phyloP scores from a whole-genome alignment of 2,329 filamentous ascomycete species.

The Trichoderma oligosporum region DNA sequence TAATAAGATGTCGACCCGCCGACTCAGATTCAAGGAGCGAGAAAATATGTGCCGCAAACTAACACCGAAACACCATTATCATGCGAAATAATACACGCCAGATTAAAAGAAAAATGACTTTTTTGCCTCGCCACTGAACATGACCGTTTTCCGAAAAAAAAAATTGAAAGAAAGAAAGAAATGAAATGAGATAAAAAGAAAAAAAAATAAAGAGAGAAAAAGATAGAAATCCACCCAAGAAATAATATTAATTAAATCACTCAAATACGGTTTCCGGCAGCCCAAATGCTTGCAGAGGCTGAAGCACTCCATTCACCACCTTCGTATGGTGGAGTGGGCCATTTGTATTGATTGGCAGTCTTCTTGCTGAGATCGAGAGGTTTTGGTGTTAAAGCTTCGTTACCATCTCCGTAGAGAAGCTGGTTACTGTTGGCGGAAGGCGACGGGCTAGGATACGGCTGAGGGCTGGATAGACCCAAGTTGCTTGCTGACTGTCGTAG shows the following conservation, averaged over 20 bases:
- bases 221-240: not conserved
- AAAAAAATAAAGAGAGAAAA: constrained; percentile 12
- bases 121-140: constrained; percentile 23
- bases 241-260: constrained; percentile 5
- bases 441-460: constrained; percentile 63
- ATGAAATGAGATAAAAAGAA: constrained; percentile 16
- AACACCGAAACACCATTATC: constrained; percentile 23
- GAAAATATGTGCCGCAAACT: constrained; percentile 20
- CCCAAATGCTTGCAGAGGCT: constrained; percentile 76
- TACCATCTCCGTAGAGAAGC: constrained; percentile 66
- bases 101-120: constrained; percentile 14
- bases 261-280: constrained; percentile 62
- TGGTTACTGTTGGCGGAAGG: constrained; percentile 79
- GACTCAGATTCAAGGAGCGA: constrained; percentile 23
- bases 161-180: not conserved
- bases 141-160: constrained; percentile 24
- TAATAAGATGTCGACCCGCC: constrained; percentile 24
- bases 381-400: constrained; percentile 61
- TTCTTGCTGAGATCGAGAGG: constrained; percentile 66
- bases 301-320: constrained; percentile 87
- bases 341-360: constrained; percentile 60
- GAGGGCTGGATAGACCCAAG: constrained; percentile 47
- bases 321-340: constrained; percentile 94
- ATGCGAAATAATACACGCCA: constrained; percentile 22
- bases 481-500: constrained; percentile 64